A percentile compares a stretch with the other conserved stretches of the same genome.
These are phyloP conservation scores for Paraglomus brasilianum DNA, from an alignment of 192 early-diverging fungal genomes.

Conservation along the genomic window DNA sequence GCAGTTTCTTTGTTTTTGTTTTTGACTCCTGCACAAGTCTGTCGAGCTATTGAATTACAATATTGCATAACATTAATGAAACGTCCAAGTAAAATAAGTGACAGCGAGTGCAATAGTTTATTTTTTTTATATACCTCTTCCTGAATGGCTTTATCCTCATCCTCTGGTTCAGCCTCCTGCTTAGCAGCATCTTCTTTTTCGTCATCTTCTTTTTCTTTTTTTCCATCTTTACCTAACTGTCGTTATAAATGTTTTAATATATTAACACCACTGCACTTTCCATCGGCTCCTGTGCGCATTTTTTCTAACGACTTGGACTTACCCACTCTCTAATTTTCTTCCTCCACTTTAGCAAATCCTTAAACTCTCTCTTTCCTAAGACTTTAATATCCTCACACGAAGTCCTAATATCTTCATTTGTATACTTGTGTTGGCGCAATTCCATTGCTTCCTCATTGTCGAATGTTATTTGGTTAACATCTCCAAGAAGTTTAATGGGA, in stretches of 20 bases:
- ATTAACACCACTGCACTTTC: no score
- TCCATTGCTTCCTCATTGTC: conserved; percentile 65
- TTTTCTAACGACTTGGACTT: conserved; percentile 33
- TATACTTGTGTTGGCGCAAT: conserved; percentile 58
- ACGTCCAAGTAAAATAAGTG: neutral
- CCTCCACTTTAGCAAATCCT: conserved; percentile 87
- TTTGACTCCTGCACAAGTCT: conserved; percentile 50
- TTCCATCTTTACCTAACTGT: neutral
- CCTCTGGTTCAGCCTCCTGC: conserved; percentile 45
- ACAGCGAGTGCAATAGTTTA: neutral
- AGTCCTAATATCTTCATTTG: conserved; percentile 77
- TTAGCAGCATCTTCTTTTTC: neutral
- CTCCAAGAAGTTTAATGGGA: conserved; percentile 76
- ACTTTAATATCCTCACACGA: conserved; percentile 88
- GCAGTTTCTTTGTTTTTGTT: conserved; percentile 50
- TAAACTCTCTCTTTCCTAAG: conserved; percentile 93
- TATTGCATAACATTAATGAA: neutral
- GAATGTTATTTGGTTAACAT: conserved; percentile 74
- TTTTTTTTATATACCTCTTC: conserved; percentile 33
- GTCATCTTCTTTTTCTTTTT: neutral
- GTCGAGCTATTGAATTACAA: conserved; percentile 26
- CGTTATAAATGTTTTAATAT: no score
- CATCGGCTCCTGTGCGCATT: no score
- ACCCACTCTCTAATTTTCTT: conserved; percentile 64
- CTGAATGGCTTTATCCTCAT: conserved; percentile 59